A percentile compares a stretch with the other conserved stretches of the same genome.
Conservation (phyloP, 352 stramenopile species). For the Hyaloperonospora arabidopsidis region DNA sequence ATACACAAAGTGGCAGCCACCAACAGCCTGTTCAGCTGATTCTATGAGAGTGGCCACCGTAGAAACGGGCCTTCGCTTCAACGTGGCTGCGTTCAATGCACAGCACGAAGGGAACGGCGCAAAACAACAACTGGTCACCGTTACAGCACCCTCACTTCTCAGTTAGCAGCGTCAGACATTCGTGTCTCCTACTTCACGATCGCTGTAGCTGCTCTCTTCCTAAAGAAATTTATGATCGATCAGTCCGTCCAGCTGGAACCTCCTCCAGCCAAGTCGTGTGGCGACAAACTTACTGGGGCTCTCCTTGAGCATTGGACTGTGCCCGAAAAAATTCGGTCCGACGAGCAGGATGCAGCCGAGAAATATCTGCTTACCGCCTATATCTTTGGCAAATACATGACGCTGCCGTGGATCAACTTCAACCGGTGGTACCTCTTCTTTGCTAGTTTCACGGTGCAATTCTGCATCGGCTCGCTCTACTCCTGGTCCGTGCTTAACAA, state of each 20-base stretch:
- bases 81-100: background rate
- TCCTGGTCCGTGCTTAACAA: slow-evolving; percentile 73
- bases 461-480: slow-evolving; percentile 70
- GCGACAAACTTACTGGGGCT: slow-evolving; percentile 17
- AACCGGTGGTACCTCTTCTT: slow-evolving; percentile 60
- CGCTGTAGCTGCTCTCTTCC: no score
- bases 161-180: no score
- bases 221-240: slow-evolving; percentile 16
- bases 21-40: no score
- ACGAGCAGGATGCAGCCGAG: slow-evolving; percentile 49
- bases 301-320: slow-evolving; percentile 51
- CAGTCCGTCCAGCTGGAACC: slow-evolving; percentile 6
- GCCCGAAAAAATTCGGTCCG: slow-evolving; percentile 35
- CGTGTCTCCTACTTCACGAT: no score
- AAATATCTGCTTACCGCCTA: slow-evolving; percentile 46
- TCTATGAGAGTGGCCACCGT: no score
- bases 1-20: no score
- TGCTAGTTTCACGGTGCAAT: slow-evolving; percentile 54
- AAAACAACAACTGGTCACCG: no score
- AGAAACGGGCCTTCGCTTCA: background rate
- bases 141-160: no score
- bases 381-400: slow-evolving; percentile 45
- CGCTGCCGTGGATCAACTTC: slow-evolving; percentile 36
- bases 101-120: no score
- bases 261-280: slow-evolving; percentile 23